These are phyloP conservation scores for Claviceps sp. DNA, from an alignment of 2,329 filamentous ascomycete genomes.

Conservation along the genomic window DNA sequence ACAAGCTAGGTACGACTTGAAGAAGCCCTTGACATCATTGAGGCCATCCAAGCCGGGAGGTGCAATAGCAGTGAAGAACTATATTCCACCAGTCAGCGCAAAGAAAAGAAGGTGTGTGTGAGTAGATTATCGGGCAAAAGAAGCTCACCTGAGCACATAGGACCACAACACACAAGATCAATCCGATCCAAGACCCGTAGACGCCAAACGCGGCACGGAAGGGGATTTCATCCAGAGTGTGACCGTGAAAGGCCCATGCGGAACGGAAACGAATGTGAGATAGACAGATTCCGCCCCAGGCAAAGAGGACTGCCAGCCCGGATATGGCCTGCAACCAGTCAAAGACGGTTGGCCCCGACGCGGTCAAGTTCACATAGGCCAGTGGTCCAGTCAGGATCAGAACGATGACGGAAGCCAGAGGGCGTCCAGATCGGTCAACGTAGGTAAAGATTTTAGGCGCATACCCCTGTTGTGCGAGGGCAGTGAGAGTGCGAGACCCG, in stretches of 20 bases:
- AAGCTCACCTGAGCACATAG: slow-evolving; percentile 34
- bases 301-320: slow-evolving; percentile 48
- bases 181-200: slow-evolving; percentile 47
- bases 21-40: slow-evolving; percentile 35
- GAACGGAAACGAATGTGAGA: slow-evolving; percentile 54
- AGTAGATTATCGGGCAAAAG: neutral
- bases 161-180: slow-evolving; percentile 40
- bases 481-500: slow-evolving; percentile 40
- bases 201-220: slow-evolving; percentile 48
- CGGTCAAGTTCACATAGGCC: slow-evolving; percentile 31
- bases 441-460: slow-evolving; percentile 40
- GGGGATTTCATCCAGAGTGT: slow-evolving; percentile 49
- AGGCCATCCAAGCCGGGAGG: slow-evolving; percentile 19
- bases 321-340: slow-evolving; percentile 53
- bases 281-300: slow-evolving; percentile 52
- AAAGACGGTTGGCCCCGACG: slow-evolving; percentile 39
- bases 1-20: slow-evolving; percentile 39
- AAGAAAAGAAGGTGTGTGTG: neutral
- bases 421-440: slow-evolving; percentile 39
- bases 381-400: slow-evolving; percentile 34
- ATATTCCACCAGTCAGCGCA: slow-evolving; percentile 3
- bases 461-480: slow-evolving; percentile 42
- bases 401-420: slow-evolving; percentile 30
- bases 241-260: slow-evolving; percentile 45
- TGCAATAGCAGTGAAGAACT: slow-evolving; percentile 35